Conservation (phyloP, 345 rosid species). For the Firmiana major region DNA sequence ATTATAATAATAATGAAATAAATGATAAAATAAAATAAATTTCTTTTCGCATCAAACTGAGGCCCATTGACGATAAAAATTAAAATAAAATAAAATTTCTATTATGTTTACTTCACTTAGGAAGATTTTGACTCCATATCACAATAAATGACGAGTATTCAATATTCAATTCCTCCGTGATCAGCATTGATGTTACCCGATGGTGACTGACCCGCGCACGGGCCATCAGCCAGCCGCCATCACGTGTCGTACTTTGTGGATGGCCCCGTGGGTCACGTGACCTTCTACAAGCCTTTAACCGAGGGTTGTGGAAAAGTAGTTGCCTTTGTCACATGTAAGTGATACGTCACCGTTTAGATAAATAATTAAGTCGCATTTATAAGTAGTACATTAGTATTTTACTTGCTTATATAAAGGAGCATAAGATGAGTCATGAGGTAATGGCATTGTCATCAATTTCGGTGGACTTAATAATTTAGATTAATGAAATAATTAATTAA, state of each 20-base stretch:
- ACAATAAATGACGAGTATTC: not conserved
- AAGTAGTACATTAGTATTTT: no score
- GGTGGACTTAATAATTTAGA: not conserved
- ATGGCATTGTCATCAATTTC: not conserved
- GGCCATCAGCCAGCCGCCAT: not conserved
- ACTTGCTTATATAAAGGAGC: not conserved
- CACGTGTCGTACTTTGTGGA: not conserved
- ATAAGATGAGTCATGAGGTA: not conserved
- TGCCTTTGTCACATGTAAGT: not conserved
- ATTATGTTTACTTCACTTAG: no score
- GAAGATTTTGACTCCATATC: not conserved
- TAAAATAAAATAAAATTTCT: not conserved
- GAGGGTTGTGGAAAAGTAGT: slow-evolving; percentile 17
- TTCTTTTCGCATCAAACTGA: no score
- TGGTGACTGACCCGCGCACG: not conserved
- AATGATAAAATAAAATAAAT: no score
- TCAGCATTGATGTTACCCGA: not conserved
- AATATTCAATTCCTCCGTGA: no score
- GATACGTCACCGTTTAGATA: not conserved
- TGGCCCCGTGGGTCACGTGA: slow-evolving; percentile 21
- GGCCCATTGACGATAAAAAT: no score
- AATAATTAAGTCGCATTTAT: no score
- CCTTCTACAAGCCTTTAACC: not conserved
- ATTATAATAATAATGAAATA: no score
- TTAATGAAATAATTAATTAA: slow-evolving; percentile 5